These are phyloP conservation scores for Panaeolus cyanescens DNA, from an alignment of 768 basidiomycete genomes.

Conservation along the genomic window DNA sequence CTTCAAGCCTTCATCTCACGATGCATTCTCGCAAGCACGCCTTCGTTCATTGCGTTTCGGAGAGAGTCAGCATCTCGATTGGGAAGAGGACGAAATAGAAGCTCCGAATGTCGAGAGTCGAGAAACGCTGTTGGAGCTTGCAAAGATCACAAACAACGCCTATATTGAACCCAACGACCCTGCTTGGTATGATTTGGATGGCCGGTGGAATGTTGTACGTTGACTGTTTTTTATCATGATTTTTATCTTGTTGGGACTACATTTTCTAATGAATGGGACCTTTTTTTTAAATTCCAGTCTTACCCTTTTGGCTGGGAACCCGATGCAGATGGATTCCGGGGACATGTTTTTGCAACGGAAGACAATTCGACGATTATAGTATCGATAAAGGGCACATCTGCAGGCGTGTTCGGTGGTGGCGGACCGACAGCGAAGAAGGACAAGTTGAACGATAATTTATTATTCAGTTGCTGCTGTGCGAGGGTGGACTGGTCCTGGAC, in stretches of 20 bases:
- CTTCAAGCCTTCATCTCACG: conserved; percentile 51
- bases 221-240: not conserved
- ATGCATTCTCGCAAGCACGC: conserved; percentile 43
- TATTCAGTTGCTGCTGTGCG: conserved; percentile 96
- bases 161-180: conserved; percentile 65
- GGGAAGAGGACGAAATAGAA: conserved; percentile 75
- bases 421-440: conserved; percentile 91
- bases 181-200: conserved; percentile 78
- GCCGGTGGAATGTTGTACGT: conserved; percentile 62
- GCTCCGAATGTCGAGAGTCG: conserved; percentile 80
- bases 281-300: conserved; percentile 43
- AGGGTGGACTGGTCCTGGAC: conserved; percentile 92
- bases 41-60: conserved; percentile 45
- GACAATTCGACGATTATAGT: conserved; percentile 86
- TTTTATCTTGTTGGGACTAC: not conserved
- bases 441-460: conserved; percentile 89
- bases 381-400: conserved; percentile 94
- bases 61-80: conserved; percentile 50
- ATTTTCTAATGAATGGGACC: not conserved
- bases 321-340: conserved; percentile 84
- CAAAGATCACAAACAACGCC: conserved; percentile 96
- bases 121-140: conserved; percentile 76
- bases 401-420: conserved; percentile 67
- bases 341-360: conserved; percentile 84
- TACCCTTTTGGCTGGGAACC: conserved; percentile 93